Base-by-base conservation (phyloP, 2,329 filamentous ascomycete species). In the Aspergillus sergii region DNA sequence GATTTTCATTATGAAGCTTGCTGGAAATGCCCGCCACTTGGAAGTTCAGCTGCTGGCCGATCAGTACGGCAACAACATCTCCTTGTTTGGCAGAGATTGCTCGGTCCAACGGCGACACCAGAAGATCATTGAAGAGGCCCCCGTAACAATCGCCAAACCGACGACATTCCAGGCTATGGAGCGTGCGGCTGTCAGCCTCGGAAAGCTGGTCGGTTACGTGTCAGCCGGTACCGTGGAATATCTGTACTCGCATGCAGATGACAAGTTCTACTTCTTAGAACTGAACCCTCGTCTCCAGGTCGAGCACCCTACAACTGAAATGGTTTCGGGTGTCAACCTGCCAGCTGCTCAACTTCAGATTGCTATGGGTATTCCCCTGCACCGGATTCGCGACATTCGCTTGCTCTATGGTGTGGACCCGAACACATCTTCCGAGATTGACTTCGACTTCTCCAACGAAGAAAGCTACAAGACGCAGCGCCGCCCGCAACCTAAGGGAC, bases 1-100 rank as follows among this genome's bases (percentile, higher is more conserved):
- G 71, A 99, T 99, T 81, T 99, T 99, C 86, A 96, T 99, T 83
- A 99, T 99, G 95, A 97, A 99, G 88, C 85, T 99, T 67, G 95
- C 95, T 57, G 95, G 94, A 71, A 97, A 96, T 77, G 95, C 95
- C 46, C 87, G 95, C 71, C 95, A 99, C 86, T 84, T 99, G 82
- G 95, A 99, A 81, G 96, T 99, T 63, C 95, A 99, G 83, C 85
- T 99, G 69, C 86, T 99, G 59, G 96, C 95, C 68, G 96, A 99
- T 84, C 93, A 99, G 85, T 99, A 99, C 79, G 95, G 96, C 76
- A 97, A 99, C 88, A 98, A 98, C 83, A 97, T 99, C 77, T 99
- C 95, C 10, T 89, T 99, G 58, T 99, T 98, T 73, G 95, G 95
- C 76, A 90, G 95, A 88, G 95, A 99, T 84, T 99, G 95, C 79